phyloP scores from a whole-genome alignment of 139 green algal genomes.

The Picochlorum sp. region DNA sequence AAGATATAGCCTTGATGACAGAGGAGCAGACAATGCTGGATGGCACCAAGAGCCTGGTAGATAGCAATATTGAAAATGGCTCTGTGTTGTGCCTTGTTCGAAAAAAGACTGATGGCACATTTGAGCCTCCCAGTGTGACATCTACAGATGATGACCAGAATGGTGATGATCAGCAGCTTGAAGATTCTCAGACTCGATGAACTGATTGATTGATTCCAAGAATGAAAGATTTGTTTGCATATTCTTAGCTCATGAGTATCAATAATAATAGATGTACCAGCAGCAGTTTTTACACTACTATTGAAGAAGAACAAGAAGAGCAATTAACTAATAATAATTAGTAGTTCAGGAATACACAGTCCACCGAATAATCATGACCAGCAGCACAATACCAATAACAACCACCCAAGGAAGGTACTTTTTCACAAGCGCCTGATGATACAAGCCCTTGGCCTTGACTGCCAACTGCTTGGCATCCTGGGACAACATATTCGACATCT shows the following conservation, averaged over 20 bases:
- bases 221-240: too few species aligned
- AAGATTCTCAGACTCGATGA: too few species aligned
- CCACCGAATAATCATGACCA: constrained; percentile 54
- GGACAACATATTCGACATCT: constrained; percentile 70
- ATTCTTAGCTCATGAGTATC: too few species aligned
- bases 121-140: neutral
- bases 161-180: neutral
- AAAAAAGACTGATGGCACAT: constrained; percentile 35
- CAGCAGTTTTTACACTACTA: too few species aligned
- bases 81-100: constrained; percentile 63
- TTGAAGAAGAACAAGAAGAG: too few species aligned
- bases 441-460: constrained; percentile 76
- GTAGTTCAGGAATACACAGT: constrained; percentile 29
- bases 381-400: constrained; percentile 56
- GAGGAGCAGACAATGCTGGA: constrained; percentile 35
- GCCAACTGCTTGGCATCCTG: constrained; percentile 81
- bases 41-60: constrained; percentile 67
- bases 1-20: constrained; percentile 37
- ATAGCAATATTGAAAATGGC: constrained; percentile 77
- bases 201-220: too few species aligned
- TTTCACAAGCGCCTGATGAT: constrained; percentile 78
- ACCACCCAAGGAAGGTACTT: constrained; percentile 88
- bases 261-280: too few species aligned
- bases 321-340: too few species aligned
- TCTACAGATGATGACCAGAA: neutral